phyloP scores from a whole-genome alignment of 163 green algal species.

The Prototheca cutis region DNA sequence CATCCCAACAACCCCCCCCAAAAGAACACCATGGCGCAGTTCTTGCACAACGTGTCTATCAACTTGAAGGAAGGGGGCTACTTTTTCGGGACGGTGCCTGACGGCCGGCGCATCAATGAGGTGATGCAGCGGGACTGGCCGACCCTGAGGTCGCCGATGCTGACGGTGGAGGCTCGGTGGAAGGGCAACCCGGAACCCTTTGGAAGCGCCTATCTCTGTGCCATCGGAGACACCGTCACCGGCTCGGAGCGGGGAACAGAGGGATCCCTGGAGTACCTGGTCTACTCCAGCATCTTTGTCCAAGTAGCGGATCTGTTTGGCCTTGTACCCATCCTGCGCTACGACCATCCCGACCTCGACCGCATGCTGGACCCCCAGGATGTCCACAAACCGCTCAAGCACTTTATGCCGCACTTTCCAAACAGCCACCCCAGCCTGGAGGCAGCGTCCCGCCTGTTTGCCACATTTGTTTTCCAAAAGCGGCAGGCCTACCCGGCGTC shows the following conservation, averaged over 20 bases:
- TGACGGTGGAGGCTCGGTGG: constrained; percentile 50
- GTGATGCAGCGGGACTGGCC: constrained; percentile 16
- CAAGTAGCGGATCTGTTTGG: constrained; percentile 40
- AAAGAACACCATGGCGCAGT: constrained; percentile 8
- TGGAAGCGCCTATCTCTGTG: constrained; percentile 64
- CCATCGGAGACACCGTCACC: constrained; percentile 84
- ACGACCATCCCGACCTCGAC: constrained; percentile 23
- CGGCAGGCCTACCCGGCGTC: background rate
- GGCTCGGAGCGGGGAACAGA: constrained; percentile 36
- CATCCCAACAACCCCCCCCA: no score
- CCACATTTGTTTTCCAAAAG: constrained; percentile 43
- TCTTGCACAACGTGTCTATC: constrained; percentile 53
- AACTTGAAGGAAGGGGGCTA: constrained; percentile 60
- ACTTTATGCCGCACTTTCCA: constrained; percentile 45
- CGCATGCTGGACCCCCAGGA: constrained; percentile 29
- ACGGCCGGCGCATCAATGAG: constrained; percentile 55
- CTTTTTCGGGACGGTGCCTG: constrained; percentile 71
- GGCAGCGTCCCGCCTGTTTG: constrained; percentile 27
- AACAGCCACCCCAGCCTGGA: constrained; percentile 27
- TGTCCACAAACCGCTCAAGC: constrained; percentile 32
- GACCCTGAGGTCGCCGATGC: constrained; percentile 34
- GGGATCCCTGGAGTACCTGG: constrained; percentile 68
- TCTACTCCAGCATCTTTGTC: constrained; percentile 53
- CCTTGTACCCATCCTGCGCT: constrained; percentile 50
- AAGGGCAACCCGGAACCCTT: constrained; percentile 46